Evolutionary conservation across 2,329 filamentous ascomycete genomes (phyloP).

Genomic region (Madurella mycetomatis): DNA sequence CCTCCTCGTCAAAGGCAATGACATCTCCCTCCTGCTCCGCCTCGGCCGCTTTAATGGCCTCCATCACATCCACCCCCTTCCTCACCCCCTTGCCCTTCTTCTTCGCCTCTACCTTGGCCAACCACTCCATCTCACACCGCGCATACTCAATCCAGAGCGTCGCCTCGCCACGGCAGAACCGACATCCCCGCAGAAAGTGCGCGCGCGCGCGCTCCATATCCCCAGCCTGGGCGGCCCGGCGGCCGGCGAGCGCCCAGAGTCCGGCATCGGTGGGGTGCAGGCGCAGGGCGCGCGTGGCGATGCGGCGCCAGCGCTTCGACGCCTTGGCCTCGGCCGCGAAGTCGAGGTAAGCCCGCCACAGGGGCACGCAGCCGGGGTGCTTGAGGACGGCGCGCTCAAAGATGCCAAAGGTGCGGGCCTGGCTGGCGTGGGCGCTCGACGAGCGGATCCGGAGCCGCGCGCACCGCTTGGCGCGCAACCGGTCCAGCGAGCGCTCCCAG

Average conservation of each 20-base stretch:
- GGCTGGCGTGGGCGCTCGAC: constrained; percentile 64
- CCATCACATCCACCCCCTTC: constrained; percentile 35
- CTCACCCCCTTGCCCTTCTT: constrained; percentile 43
- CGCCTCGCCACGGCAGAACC: constrained; percentile 76
- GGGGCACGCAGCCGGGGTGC: constrained; percentile 71
- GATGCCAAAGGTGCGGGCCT: constrained; percentile 81
- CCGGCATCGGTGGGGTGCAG: constrained; percentile 80
- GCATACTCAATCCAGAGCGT: constrained; percentile 86
- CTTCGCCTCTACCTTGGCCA: constrained; percentile 73
- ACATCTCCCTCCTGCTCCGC: constrained; percentile 45
- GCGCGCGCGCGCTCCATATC: constrained; percentile 83
- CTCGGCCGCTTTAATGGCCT: constrained; percentile 39
- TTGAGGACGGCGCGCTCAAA: constrained; percentile 81
- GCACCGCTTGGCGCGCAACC: constrained; percentile 76
- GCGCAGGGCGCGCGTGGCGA: constrained; percentile 66
- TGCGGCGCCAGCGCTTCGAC: constrained; percentile 60
- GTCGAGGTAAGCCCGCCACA: constrained; percentile 89
- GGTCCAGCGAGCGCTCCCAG: constrained; percentile 66
- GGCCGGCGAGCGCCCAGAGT: constrained; percentile 82
- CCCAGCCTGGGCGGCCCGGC: constrained; percentile 69
- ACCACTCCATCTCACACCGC: constrained; percentile 86
- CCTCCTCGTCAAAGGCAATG: constrained; percentile 41
- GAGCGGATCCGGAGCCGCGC: constrained; percentile 72
- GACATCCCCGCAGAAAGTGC: constrained; percentile 81
- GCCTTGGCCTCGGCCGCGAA: constrained; percentile 69